These are phyloP conservation scores for Ricinus communis DNA, from an alignment of 345 rosid genomes.

Conservation along the genomic window DNA sequence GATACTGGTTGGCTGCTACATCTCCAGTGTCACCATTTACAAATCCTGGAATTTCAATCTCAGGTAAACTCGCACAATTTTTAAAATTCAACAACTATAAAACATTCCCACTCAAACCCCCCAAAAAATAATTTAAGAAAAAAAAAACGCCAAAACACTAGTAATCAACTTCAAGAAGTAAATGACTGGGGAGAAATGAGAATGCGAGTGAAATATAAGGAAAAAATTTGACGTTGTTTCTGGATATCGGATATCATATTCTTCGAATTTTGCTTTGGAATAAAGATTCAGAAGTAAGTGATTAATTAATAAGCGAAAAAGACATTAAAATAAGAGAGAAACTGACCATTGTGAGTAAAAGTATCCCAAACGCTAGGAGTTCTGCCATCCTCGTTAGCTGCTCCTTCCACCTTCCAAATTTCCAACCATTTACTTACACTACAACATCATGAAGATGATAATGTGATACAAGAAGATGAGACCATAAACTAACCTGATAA, in stretches of 20 bases:
- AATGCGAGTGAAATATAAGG: too few species aligned
- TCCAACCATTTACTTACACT: background rate
- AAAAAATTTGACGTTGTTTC: too few species aligned
- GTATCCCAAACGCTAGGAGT: slow-evolving; percentile 61
- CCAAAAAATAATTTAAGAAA: too few species aligned
- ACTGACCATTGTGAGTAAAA: slow-evolving; percentile 36
- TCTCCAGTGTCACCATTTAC: slow-evolving; percentile 41
- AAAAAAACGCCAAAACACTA: too few species aligned
- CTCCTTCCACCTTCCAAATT: slow-evolving; percentile 56
- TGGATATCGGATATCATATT: too few species aligned
- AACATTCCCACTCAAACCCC: too few species aligned
- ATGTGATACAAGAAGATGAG: background rate
- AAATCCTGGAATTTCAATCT: slow-evolving; percentile 34
- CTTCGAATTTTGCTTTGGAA: too few species aligned
- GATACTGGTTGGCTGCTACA: slow-evolving; percentile 52
- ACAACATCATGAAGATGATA: background rate
- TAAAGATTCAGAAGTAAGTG: too few species aligned
- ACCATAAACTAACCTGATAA: slow-evolving; percentile 62
- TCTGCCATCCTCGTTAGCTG: slow-evolving; percentile 65
- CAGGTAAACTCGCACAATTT: too few species aligned
- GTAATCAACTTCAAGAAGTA: too few species aligned
- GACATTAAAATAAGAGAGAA: background rate
- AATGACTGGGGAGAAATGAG: too few species aligned
- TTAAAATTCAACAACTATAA: too few species aligned
- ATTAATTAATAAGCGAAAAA: background rate